Evolutionary conservation across 2,329 filamentous ascomycete genomes (phyloP), one percentile per base, ranked within the genome.

Genomic region (Daldinia sp.): DNA sequence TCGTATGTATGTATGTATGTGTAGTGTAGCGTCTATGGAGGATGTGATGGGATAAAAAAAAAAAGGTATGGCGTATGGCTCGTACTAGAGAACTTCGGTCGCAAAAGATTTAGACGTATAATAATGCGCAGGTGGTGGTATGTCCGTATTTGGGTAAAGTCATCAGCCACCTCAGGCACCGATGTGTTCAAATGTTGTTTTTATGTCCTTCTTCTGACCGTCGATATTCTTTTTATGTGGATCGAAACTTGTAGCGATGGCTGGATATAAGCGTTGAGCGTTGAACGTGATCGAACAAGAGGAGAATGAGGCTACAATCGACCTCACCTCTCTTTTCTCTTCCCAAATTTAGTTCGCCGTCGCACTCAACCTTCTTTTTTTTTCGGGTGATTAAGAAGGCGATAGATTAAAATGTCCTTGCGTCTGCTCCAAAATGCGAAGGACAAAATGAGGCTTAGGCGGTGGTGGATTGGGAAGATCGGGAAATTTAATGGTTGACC

Each of bases 151-250:
- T 60, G 30, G 63, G 60, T 71, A 60, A 13, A 53, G 46, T 58
- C 58, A 37, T 68, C 35, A 56, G 59, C 67, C 60, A 64, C 57
- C 23, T 69, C 60, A 67, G 66, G 63, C 69, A 67, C 58, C 51
- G 42, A 66, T 61, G 37, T 61, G 13, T 54, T 44, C 35, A 7
- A 12, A 51, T 51, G 15, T 51, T 51, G 33, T 35, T 35, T 35
- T 35, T 35, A 35, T 46, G 9, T 46, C 18, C 15, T 50, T 54
- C 30, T 60, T 53, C 23, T 26, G 39, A 41, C 26, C 55, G 48
- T 53, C 42, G 42, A 56, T 41, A 54, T 51, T 51, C 12, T 53
- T 15, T 48, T 48, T n/a, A 28, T 33, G 26, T 35, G 35, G 59
- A 54, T 54, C 30, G 33, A 37, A 33, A 35, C 18, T 51, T 67